These are phyloP conservation scores for Populus deltoides DNA, from an alignment of 345 rosid species.

Conservation along the genomic window DNA sequence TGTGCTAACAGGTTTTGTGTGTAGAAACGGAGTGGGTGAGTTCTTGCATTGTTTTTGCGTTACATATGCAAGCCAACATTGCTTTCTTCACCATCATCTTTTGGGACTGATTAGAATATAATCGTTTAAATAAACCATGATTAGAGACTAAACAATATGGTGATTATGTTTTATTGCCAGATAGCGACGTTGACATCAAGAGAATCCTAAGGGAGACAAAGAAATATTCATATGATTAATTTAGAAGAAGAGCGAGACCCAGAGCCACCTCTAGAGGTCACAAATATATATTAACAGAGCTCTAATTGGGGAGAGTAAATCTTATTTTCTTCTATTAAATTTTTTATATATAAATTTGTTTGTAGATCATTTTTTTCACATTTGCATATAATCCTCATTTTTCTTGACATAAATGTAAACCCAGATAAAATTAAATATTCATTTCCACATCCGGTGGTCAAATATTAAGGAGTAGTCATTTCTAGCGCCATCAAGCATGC, in stretches of 20 bases:
- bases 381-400: too few relatives aligned
- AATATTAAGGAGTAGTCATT: too few relatives aligned
- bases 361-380: too few relatives aligned
- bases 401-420: too few relatives aligned
- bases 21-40: neutral
- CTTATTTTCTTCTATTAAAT: neutral
- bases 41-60: slow-evolving; percentile 19
- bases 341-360: too few relatives aligned
- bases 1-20: neutral
- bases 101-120: slow-evolving; percentile 17
- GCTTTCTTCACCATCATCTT: slow-evolving; percentile 35
- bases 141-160: neutral
- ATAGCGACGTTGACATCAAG: slow-evolving; percentile 18
- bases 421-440: too few relatives aligned
- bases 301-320: neutral
- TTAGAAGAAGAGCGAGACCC: neutral
- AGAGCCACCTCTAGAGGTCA: neutral
- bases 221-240: neutral
- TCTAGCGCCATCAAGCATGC: too few relatives aligned
- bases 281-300: neutral
- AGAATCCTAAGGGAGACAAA: slow-evolving; percentile 18
- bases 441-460: too few relatives aligned
- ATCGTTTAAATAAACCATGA: neutral
- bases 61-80: slow-evolving; percentile 16
- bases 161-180: neutral